A percentile compares a stretch with the other conserved stretches of the same genome.
Evolutionary conservation across 257 asterid species (phyloP).

Genomic region (Gardenia jasminoides): DNA sequence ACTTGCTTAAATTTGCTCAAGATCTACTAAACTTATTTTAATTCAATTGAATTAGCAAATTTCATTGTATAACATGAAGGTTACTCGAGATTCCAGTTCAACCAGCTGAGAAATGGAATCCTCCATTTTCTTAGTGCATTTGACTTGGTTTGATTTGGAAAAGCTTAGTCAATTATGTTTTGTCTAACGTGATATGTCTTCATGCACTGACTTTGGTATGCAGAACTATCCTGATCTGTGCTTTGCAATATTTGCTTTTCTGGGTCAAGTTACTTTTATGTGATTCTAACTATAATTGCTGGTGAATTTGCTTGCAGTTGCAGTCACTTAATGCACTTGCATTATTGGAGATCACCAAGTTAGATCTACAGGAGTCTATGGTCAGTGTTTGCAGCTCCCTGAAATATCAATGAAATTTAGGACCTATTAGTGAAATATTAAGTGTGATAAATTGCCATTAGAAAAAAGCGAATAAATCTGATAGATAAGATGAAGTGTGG

Average conservation of each 20-base stretch:
- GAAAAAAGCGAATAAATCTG: no score
- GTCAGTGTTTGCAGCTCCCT: slow-evolving; percentile 30
- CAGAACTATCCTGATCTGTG: no score
- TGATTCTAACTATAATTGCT: background rate
- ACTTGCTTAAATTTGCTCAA: background rate
- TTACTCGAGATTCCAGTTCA: background rate
- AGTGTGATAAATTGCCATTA: background rate
- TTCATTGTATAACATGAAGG: background rate
- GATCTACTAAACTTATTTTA: background rate
- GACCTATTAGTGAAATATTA: background rate
- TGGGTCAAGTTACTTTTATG: background rate
- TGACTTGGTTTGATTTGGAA: background rate
- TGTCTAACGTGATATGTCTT: no score
- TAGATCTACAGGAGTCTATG: slow-evolving; percentile 45
- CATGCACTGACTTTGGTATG: background rate
- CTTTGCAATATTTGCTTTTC: no score
- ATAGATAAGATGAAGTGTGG: background rate
- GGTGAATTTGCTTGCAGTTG: slow-evolving; percentile 48
- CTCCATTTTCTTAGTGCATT: background rate
- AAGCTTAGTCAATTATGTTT: background rate
- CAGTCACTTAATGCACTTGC: slow-evolving; percentile 74
- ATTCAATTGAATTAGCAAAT: background rate
- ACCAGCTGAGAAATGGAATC: background rate
- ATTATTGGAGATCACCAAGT: slow-evolving; percentile 47
- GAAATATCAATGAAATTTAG: background rate